Evolutionary conservation across 768 basidiomycete species (phyloP).

Genomic region (Tricholoma terreum): DNA sequence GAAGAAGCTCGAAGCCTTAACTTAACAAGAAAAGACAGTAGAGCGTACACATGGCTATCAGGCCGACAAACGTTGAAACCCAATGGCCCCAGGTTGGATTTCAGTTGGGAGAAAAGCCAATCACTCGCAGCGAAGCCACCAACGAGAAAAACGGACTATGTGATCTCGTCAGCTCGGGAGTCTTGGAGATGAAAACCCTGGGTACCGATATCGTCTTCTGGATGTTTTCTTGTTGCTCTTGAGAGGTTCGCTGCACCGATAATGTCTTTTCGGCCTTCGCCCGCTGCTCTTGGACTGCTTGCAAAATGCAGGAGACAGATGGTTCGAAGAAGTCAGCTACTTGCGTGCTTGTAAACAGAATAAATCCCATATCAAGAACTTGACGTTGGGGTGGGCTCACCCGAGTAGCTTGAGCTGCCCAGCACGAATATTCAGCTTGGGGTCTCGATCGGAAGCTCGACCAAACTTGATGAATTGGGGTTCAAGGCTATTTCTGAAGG

Average conservation of each 20-base stretch:
- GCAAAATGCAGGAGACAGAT: conserved; percentile 33
- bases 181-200: not conserved
- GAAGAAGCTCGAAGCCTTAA: not conserved
- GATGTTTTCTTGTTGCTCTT: conserved; percentile 15
- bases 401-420: conserved; percentile 40
- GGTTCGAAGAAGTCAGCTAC: conserved; percentile 38
- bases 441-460: conserved; percentile 34
- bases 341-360: conserved; percentile 22
- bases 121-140: conserved; percentile 60
- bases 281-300: conserved; percentile 27
- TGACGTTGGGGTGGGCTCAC: conserved; percentile 13
- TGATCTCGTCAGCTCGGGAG: not conserved
- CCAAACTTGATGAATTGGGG: conserved; percentile 43
- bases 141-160: conserved; percentile 45
- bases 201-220: conserved; percentile 29
- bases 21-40: not conserved
- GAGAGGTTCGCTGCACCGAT: conserved; percentile 16
- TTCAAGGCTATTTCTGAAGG: conserved; percentile 33
- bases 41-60: conserved; percentile 44
- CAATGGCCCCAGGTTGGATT: conserved; percentile 31
- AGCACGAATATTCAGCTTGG: conserved; percentile 32
- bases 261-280: conserved; percentile 21
- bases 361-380: not conserved
- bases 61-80: conserved; percentile 47
- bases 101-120: conserved; percentile 47